Evolutionary conservation across 1,284 basidiomycete species (phyloP).

Genomic region (Cryptococcus hybrid): DNA sequence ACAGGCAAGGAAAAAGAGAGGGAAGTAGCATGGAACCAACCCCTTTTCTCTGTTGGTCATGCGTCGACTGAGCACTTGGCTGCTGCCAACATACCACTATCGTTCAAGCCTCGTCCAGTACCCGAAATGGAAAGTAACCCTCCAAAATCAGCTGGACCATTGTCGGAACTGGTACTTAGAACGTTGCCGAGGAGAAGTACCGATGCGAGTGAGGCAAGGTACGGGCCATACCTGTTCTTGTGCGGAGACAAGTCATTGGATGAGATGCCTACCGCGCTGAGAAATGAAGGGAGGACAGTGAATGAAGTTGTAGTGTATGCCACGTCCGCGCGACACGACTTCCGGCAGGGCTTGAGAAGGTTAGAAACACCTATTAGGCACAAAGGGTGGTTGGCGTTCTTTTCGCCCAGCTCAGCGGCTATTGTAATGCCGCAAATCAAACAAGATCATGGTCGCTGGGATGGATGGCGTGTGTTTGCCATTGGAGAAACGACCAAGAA

Average conservation of each 20-base stretch:
- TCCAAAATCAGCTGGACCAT: slow-evolving; percentile 13
- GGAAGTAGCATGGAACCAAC: slow-evolving; percentile 6
- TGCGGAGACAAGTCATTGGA: slow-evolving; percentile 43
- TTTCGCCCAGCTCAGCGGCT: slow-evolving; percentile 41
- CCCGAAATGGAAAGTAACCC: neutral
- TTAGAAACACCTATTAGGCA: neutral
- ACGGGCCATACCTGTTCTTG: slow-evolving; percentile 31
- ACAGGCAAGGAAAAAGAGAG: slow-evolving; percentile 1
- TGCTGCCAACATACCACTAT: slow-evolving; percentile 2
- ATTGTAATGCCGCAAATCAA: slow-evolving; percentile 26
- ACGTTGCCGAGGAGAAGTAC: slow-evolving; percentile 7
- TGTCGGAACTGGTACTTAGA: slow-evolving; percentile 21
- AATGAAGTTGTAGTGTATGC: slow-evolving; percentile 27
- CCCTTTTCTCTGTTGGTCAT: slow-evolving; percentile 13
- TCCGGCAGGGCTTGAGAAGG: neutral
- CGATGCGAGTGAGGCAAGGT: neutral
- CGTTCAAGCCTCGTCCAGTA: slow-evolving; percentile 3
- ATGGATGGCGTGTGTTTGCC: slow-evolving; percentile 22
- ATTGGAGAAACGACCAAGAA: slow-evolving; percentile 44
- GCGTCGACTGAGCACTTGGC: slow-evolving; percentile 7
- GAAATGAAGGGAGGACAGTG: slow-evolving; percentile 15
- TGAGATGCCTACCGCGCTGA: slow-evolving; percentile 23
- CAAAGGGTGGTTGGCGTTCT: slow-evolving; percentile 39
- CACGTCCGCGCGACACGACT: slow-evolving; percentile 9
- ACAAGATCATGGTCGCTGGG: neutral